A percentile compares a stretch with the other conserved stretches of the same genome.
Evolutionary conservation across 164 flowering plant species (phyloP).

Genomic region (Nymphaea thermarum): DNA sequence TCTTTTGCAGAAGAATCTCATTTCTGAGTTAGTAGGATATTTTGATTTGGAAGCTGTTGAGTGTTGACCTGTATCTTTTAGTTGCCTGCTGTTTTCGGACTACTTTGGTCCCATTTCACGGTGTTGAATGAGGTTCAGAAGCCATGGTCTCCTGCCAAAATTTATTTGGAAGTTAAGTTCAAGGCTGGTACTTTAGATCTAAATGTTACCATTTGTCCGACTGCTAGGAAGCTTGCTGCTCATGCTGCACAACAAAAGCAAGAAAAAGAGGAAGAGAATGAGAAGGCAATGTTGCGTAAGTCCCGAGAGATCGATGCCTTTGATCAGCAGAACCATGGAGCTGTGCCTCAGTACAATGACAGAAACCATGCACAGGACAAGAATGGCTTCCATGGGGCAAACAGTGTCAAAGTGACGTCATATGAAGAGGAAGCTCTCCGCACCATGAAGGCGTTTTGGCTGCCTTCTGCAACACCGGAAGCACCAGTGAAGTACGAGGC

Average conservation of each 20-base stretch:
- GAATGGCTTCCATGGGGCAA: conserved; percentile 96
- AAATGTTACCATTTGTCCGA: neutral
- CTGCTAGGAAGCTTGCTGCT: conserved; percentile 64
- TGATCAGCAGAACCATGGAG: conserved; percentile 96
- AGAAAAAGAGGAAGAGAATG: conserved; percentile 79
- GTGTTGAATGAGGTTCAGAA: too few relatives aligned
- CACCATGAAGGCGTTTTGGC: conserved; percentile 97
- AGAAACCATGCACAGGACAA: conserved; percentile 51
- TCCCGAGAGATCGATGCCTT: conserved; percentile 86
- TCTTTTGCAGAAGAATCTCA: too few relatives aligned
- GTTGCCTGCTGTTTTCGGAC: too few relatives aligned
- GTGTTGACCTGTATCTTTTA: too few relatives aligned
- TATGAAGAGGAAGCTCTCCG: conserved; percentile 94
- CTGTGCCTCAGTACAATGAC: conserved; percentile 76
- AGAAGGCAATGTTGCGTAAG: conserved; percentile 63
- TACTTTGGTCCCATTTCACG: too few relatives aligned
- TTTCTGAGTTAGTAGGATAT: too few relatives aligned
- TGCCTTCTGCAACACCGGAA: conserved; percentile 95
- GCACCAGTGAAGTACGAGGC: conserved; percentile 71
- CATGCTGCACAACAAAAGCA: conserved; percentile 72
- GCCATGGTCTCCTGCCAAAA: too few relatives aligned
- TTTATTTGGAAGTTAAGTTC: too few relatives aligned
- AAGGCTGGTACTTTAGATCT: neutral
- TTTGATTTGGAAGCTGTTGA: too few relatives aligned
- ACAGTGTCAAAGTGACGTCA: conserved; percentile 88